Percentiles rank a stretch among this genome's conserved stretches.
Evolutionary conservation across 1,284 basidiomycete species (phyloP).

Genomic region (Trametes versicolor): DNA sequence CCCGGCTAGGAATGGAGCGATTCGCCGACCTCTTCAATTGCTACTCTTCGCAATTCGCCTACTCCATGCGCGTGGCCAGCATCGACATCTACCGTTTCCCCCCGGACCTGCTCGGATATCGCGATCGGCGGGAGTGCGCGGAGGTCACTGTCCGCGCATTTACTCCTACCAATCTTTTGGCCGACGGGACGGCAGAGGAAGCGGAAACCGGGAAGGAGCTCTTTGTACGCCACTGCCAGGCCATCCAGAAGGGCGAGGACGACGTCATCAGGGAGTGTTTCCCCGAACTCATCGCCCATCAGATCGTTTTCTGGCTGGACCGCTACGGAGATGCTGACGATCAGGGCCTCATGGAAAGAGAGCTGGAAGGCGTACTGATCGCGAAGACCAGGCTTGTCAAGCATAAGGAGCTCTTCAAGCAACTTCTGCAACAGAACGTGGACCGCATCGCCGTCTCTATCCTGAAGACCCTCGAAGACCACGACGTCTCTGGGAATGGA

Average conservation of each 20-base stretch:
- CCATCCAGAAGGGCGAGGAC: constrained; percentile 58
- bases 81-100: constrained; percentile 75
- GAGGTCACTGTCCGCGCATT: constrained; percentile 69
- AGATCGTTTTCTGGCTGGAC: constrained; percentile 60
- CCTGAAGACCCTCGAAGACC: constrained; percentile 68
- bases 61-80: constrained; percentile 61
- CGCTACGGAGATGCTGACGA: constrained; percentile 18
- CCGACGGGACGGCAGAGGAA: constrained; percentile 42
- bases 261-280: constrained; percentile 75
- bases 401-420: constrained; percentile 48
- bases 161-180: constrained; percentile 67
- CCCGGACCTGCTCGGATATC: constrained; percentile 77
- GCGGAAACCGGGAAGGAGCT: constrained; percentile 53
- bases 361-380: constrained; percentile 41
- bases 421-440: constrained; percentile 54
- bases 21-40: constrained; percentile 79
- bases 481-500: constrained; percentile 58
- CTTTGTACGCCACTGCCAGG: constrained; percentile 72
- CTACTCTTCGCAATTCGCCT: constrained; percentile 83
- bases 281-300: constrained; percentile 74
- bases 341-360: not conserved
- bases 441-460: constrained; percentile 67
- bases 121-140: constrained; percentile 66
- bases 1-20: constrained; percentile 73
- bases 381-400: constrained; percentile 45